Evolutionary conservation across 2,329 filamentous ascomycete genomes (phyloP).

Genomic region (Paecilomyces fulvus): DNA sequence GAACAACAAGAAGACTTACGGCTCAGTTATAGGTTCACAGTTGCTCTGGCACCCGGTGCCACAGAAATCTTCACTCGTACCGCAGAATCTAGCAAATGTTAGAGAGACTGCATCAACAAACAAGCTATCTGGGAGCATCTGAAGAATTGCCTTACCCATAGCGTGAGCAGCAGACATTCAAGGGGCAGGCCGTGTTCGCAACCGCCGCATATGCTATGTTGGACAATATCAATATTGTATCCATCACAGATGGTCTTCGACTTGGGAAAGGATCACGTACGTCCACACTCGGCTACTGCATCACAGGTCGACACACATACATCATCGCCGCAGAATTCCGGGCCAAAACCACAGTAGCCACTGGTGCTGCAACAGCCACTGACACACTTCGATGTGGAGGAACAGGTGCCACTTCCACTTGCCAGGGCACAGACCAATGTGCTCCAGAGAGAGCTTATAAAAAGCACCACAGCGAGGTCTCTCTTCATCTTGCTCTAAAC

Average conservation of each 20-base stretch:
- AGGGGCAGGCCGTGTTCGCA: background rate
- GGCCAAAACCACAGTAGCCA: conserved; percentile 12
- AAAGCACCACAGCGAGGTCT: no score
- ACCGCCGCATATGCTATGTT: background rate
- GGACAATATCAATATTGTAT: background rate
- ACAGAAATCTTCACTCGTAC: background rate
- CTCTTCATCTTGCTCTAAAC: no score
- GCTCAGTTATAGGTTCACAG: background rate
- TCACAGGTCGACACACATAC: conserved; percentile 11
- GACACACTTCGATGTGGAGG: conserved; percentile 3
- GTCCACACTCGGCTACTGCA: conserved; percentile 10
- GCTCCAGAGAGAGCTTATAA: no score
- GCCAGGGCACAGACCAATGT: no score
- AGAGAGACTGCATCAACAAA: background rate
- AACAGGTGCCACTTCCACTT: no score
- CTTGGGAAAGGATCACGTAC: conserved; percentile 1
- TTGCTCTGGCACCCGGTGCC: background rate
- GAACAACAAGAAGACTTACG: no score
- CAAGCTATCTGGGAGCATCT: no score
- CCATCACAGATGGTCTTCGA: no score
- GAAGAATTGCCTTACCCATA: background rate
- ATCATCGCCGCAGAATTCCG: conserved; percentile 11
- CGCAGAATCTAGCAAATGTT: background rate
- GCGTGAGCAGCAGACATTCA: background rate
- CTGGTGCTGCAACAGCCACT: conserved; percentile 7